phyloP scores from a whole-genome alignment of 2,329 filamentous ascomycete genomes.

The Didymella keratinophila region DNA sequence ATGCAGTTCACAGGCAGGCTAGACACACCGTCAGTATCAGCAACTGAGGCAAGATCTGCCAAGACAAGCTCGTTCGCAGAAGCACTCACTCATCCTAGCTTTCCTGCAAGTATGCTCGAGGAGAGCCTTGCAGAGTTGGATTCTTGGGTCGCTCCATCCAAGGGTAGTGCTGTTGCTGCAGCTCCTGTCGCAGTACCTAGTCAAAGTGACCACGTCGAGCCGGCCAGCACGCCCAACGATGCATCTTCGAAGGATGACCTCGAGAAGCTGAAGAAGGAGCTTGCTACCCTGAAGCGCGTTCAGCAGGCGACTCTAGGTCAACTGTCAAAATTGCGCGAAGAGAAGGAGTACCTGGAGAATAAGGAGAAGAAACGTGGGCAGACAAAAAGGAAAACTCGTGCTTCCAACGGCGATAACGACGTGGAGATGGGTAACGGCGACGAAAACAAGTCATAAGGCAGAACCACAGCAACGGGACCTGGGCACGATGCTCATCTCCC shows the following conservation, averaged over 20 bases:
- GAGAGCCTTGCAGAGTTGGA: slow-evolving; percentile 48
- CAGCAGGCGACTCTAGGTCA: slow-evolving; percentile 57
- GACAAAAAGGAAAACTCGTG: slow-evolving; percentile 29
- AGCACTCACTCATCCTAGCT: slow-evolving; percentile 54
- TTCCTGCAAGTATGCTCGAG: slow-evolving; percentile 53
- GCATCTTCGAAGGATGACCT: slow-evolving; percentile 41
- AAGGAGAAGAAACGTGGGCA: slow-evolving; percentile 43
- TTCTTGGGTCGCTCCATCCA: slow-evolving; percentile 37
- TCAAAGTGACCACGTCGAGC: slow-evolving; percentile 10
- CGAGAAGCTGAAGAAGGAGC: slow-evolving; percentile 48
- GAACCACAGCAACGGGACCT: slow-evolving; percentile 4
- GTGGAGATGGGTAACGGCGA: slow-evolving; percentile 43
- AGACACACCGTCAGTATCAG: slow-evolving; percentile 39
- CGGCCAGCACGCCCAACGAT: slow-evolving; percentile 9
- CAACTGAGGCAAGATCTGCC: slow-evolving; percentile 30
- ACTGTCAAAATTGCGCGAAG: slow-evolving; percentile 53
- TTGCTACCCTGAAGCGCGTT: slow-evolving; percentile 55
- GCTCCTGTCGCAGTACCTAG: slow-evolving; percentile 48
- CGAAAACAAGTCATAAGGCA: slow-evolving; percentile 5
- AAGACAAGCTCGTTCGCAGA: slow-evolving; percentile 47
- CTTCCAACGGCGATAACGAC: slow-evolving; percentile 35
- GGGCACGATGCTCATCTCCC: slow-evolving; percentile 8
- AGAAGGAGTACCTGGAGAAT: slow-evolving; percentile 49
- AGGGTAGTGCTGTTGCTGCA: slow-evolving; percentile 21
- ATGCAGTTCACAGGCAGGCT: slow-evolving; percentile 63